These are phyloP conservation scores for Sarcomyxa edulis DNA, from an alignment of 768 basidiomycete genomes.

Conservation along the genomic window DNA sequence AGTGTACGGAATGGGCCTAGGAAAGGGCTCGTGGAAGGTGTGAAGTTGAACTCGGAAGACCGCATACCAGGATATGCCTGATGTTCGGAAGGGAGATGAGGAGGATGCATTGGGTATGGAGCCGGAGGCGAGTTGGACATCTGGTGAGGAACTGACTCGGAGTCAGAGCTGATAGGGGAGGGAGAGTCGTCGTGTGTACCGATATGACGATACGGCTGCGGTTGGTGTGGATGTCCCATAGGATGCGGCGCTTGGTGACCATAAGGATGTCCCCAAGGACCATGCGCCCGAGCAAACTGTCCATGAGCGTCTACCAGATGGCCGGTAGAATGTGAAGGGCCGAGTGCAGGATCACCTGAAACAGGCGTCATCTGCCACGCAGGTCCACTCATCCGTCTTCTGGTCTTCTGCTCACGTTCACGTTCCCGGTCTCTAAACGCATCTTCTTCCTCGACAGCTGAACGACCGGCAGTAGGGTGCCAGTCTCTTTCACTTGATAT, in stretches of 20 bases:
- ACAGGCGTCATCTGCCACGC: constrained; percentile 47
- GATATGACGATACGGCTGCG: constrained; percentile 21
- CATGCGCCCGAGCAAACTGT: constrained; percentile 1
- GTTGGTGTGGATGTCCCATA: too few species aligned
- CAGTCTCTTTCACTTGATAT: constrained; percentile 32
- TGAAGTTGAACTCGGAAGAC: constrained; percentile 36
- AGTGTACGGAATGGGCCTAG: constrained; percentile 72
- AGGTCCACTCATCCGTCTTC: constrained; percentile 50
- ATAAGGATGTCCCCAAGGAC: constrained; percentile 37
- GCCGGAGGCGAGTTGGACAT: constrained; percentile 14
- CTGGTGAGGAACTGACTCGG: constrained; percentile 36
- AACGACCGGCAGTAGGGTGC: constrained; percentile 10
- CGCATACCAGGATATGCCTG: not conserved
- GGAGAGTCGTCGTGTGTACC: constrained; percentile 53
- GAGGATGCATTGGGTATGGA: constrained; percentile 13
- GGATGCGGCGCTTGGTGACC: constrained; percentile 31
- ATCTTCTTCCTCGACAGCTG: too few species aligned
- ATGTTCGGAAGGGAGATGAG: constrained; percentile 16
- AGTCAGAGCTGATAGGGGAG: constrained; percentile 68
- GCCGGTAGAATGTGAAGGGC: constrained; percentile 36
- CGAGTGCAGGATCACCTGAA: constrained; percentile 24
- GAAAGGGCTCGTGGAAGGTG: constrained; percentile 78
- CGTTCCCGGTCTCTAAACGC: too few species aligned
- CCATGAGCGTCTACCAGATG: constrained; percentile 28
- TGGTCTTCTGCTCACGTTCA: too few species aligned